A percentile compares a stretch with the other conserved stretches of the same genome.
Conservation (phyloP, 805 yeast genomes). For the Lachancea thermotolerans region DNA sequence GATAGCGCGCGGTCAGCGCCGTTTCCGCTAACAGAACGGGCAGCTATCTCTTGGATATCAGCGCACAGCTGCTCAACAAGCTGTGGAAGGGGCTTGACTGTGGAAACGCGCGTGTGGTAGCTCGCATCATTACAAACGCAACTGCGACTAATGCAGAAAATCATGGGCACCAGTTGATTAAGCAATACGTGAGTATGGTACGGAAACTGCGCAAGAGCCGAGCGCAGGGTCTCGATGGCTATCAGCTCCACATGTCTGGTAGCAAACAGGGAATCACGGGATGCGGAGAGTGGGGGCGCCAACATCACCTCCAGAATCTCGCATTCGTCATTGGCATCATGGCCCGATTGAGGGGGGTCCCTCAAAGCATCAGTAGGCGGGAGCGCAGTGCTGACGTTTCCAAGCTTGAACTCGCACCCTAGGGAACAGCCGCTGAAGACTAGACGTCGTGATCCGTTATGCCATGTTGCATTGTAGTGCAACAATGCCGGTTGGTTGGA, state of each 20-base stretch:
- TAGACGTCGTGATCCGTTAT: background rate
- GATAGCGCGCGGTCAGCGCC: background rate
- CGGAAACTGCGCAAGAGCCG: background rate
- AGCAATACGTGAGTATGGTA: background rate
- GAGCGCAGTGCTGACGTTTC: background rate
- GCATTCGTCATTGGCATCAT: background rate
- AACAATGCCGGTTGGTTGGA: background rate
- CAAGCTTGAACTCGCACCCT: constrained; percentile 6
- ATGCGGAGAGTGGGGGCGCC: constrained; percentile 15
- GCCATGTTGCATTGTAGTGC: constrained; percentile 1
- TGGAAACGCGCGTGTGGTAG: constrained; percentile 1
- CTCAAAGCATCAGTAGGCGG: background rate
- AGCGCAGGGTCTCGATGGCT: constrained; percentile 7
- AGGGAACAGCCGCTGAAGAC: constrained; percentile 2
- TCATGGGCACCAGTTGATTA: constrained; percentile 5
- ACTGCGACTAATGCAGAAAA: constrained; percentile 6
- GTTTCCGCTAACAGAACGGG: background rate
- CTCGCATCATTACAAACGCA: constrained; percentile 4
- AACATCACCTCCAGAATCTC: constrained; percentile 12
- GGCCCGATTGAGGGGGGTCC: background rate
- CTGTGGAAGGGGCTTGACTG: background rate
- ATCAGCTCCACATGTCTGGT: constrained; percentile 14
- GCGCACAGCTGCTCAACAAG: constrained; percentile 4
- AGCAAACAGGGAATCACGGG: constrained; percentile 14
- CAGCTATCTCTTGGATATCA: constrained; percentile 2